Base-by-base conservation (phyloP, 176 grass and related monocot genomes). In the Carex cristatella region DNA sequence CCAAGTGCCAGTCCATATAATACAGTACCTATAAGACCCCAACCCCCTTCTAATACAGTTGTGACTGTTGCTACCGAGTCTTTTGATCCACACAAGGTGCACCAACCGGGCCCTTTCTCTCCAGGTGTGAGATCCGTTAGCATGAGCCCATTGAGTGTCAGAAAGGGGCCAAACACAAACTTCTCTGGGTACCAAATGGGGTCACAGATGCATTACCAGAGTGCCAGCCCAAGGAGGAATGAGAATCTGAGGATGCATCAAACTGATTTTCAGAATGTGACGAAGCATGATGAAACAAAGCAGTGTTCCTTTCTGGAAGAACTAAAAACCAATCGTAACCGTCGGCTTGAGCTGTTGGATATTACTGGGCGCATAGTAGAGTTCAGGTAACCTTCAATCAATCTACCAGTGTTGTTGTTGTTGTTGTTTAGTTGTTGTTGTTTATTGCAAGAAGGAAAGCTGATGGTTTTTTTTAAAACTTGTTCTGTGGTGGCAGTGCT, bases 281-380 rank as follows among this genome's bases (percentile, higher is more conserved):
- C 78, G 23, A 95, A 94, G 83, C 75, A 86, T 87, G 91, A 95
- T 89, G 90, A 90, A 33, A 46, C 81, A 46, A 98, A 92, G 80
- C 46, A 88, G 16, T 92, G 78, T 67, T 91, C 97, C 86, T 95
- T 96, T 62, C 79, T 99, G 51, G 97, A 96, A 84, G 97, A 99
- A 82, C 82, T 99, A 4, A 99, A 96, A 61, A 86, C 87, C 33
- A 95, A 92, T 89, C 91, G 90, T 86, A 77, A 82, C 82, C 93
- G 90, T 40, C 84, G 90, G 79, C 89, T 92, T 79, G 97, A 99
- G 79, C 84, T 99, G 56, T 89, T 90, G 79, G 97, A 95, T 88
- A 95, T 99, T 65, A 73, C 73, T 75, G 93, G 97, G 5, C 86
- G 40, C 67, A 89, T 99, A 58, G 91, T 99, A 53, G 93, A 99